Conservation (phyloP, 2,329 filamentous ascomycete genomes). For the Aureobasidium subglaciale region DNA sequence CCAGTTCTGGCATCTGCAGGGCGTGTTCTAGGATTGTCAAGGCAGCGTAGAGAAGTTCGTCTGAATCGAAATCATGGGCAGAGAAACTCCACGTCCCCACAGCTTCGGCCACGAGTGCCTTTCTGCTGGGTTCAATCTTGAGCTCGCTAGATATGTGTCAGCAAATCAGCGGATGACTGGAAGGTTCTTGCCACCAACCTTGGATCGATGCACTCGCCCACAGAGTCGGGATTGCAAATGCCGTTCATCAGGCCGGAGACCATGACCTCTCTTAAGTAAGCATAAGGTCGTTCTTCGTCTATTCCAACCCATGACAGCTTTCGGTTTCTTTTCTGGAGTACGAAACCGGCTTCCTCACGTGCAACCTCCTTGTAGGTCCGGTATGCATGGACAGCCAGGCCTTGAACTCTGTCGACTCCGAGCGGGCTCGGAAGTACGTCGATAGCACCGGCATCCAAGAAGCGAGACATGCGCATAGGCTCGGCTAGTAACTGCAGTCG, state of each 20-base stretch:
- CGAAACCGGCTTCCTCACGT: slow-evolving; percentile 63
- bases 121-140: slow-evolving; percentile 58
- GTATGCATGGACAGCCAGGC: slow-evolving; percentile 76
- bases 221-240: slow-evolving; percentile 67
- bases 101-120: slow-evolving; percentile 57
- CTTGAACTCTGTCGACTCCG: slow-evolving; percentile 63
- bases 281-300: slow-evolving; percentile 76
- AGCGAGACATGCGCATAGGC: slow-evolving; percentile 12
- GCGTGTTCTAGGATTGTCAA: slow-evolving; percentile 86
- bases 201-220: slow-evolving; percentile 54
- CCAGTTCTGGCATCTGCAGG: slow-evolving; percentile 70
- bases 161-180: neutral
- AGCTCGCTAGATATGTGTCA: slow-evolving; percentile 48
- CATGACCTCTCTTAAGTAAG: slow-evolving; percentile 87
- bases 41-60: slow-evolving; percentile 82
- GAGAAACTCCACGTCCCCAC: slow-evolving; percentile 81
- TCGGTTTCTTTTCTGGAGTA: slow-evolving; percentile 65
- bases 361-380: slow-evolving; percentile 69
- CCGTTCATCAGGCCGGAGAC: slow-evolving; percentile 84
- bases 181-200: slow-evolving; percentile 40
- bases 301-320: slow-evolving; percentile 91
- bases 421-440: slow-evolving; percentile 81
- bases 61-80: slow-evolving; percentile 81
- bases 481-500: slow-evolving; percentile 1
- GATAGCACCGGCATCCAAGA: slow-evolving; percentile 72